A percentile compares a stretch with the other conserved stretches of the same genome.
Evolutionary conservation across 495 filamentous ascomycete genomes (phyloP).

Genomic region (Neurospora sp.): DNA sequence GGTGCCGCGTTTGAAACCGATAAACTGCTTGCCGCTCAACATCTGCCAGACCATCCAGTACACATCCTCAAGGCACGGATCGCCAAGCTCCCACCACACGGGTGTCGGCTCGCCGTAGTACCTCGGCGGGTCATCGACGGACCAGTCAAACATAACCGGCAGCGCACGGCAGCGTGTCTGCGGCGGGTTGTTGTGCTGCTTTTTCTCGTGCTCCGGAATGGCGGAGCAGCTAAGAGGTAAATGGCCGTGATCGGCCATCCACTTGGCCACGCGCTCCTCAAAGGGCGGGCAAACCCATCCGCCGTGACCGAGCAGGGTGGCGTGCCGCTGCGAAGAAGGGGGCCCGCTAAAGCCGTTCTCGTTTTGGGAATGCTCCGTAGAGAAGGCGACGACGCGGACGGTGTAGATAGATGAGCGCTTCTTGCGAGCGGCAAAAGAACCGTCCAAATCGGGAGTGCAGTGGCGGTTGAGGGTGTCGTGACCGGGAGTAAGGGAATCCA

Average conservation of each 20-base stretch:
- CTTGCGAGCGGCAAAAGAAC: slow-evolving; percentile 3
- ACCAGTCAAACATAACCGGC: slow-evolving; percentile 7
- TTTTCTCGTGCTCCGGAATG: background rate
- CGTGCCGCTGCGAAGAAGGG: slow-evolving; percentile 5
- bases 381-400: slow-evolving; percentile 16
- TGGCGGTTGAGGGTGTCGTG: background rate
- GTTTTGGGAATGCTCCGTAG: background rate
- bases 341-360: slow-evolving; percentile 18
- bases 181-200: slow-evolving; percentile 1
- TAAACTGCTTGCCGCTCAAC: slow-evolving; percentile 10
- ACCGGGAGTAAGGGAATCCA: background rate
- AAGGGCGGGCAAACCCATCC: slow-evolving; percentile 19
- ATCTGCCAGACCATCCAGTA: slow-evolving; percentile 19
- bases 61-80: slow-evolving; percentile 19
- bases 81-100: slow-evolving; percentile 12
- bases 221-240: background rate
- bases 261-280: slow-evolving; percentile 11
- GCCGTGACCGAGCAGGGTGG: slow-evolving; percentile 10
- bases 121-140: slow-evolving; percentile 1
- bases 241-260: slow-evolving; percentile 2
- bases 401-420: slow-evolving; percentile 10
- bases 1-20: slow-evolving; percentile 10
- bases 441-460: background rate
- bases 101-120: slow-evolving; percentile 12
- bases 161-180: slow-evolving; percentile 2